Evolutionary conservation across 2,329 filamentous ascomycete species (phyloP).

Genomic region (Colletotrichum tamarilloi): DNA sequence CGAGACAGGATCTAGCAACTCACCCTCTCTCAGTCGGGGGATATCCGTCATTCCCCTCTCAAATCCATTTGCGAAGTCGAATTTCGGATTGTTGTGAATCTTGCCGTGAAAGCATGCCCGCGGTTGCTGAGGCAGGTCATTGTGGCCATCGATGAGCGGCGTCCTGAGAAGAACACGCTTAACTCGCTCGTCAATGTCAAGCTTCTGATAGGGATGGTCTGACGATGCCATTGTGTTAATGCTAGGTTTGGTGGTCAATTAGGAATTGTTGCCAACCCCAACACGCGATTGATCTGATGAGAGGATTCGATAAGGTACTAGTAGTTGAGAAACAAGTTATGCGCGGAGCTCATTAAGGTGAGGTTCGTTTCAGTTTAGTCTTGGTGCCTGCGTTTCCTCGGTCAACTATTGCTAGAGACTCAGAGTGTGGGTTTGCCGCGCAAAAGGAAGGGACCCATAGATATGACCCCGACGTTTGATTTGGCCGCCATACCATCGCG

Average conservation of each 20-base stretch:
- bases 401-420: too few species aligned
- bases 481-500: too few species aligned
- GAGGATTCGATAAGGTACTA: too few species aligned
- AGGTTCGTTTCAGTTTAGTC: too few species aligned
- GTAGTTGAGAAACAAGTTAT: neutral
- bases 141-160: slow-evolving; percentile 49
- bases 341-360: neutral
- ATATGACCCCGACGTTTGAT: too few species aligned
- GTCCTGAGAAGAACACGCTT: slow-evolving; percentile 42
- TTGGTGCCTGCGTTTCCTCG: too few species aligned
- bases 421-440: too few species aligned
- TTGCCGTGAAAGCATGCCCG: slow-evolving; percentile 43
- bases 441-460: too few species aligned
- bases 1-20: neutral
- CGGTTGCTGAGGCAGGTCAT: slow-evolving; percentile 45
- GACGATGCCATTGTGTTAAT: neutral
- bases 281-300: neutral
- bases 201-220: slow-evolving; percentile 18
- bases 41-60: slow-evolving; percentile 47
- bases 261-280: neutral
- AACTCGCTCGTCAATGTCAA: slow-evolving; percentile 42
- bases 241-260: neutral
- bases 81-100: slow-evolving; percentile 46
- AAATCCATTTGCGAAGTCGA: slow-evolving; percentile 46
- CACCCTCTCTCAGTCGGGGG: slow-evolving; percentile 38